Evolutionary conservation across 768 basidiomycete genomes (phyloP), one percentile per base, ranked within the genome.

Genomic region (Hemileccinum impolitum): DNA sequence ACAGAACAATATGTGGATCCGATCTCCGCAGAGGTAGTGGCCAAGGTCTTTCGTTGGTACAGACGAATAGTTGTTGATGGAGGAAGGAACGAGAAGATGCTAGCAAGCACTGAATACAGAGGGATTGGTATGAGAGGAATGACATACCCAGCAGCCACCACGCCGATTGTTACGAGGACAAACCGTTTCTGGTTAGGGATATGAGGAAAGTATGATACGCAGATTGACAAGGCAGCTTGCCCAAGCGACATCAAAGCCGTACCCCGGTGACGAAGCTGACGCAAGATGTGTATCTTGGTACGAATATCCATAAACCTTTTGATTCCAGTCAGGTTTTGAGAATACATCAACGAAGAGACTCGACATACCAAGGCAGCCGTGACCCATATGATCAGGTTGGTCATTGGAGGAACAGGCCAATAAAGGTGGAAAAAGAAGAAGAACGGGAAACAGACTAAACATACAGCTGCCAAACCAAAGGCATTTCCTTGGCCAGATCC

Each of bases 1-100:
- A 91, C 79, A 2, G 84, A 77, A 61, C 91, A 94, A 49, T 92
- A 86, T 10, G 87, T 73, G 0, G 77, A 70, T 1, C 89, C 90
- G 6, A 90, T 66, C 57, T 90, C 82, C 0, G 75, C 68, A 28
- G 81, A 75, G 0, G 84, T 83, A 1, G 84, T 87, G 0, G 90
- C 75, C 52, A 93, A 72, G 2, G 83, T 76, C 7, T 75, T 72
- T 4, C 91, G 81, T 53, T 90, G 84, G 54, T 90, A 91, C 9
- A 69, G 68, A 5, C 90, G 80, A 32, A 90, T 81, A 0, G 90
- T 87, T 1, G 79, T 86, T 0, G 83, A 77, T n/a, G 82, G 86
- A n/a, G 81, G 87, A 17, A 84, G 70, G 71, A 81, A 82, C 9
- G 80, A 90, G 56, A 82, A 75, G n/a, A 87, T 63, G 52, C 87